Conservation (phyloP, 352 stramenopile genomes). For the Globisporangium spinosum region DNA sequence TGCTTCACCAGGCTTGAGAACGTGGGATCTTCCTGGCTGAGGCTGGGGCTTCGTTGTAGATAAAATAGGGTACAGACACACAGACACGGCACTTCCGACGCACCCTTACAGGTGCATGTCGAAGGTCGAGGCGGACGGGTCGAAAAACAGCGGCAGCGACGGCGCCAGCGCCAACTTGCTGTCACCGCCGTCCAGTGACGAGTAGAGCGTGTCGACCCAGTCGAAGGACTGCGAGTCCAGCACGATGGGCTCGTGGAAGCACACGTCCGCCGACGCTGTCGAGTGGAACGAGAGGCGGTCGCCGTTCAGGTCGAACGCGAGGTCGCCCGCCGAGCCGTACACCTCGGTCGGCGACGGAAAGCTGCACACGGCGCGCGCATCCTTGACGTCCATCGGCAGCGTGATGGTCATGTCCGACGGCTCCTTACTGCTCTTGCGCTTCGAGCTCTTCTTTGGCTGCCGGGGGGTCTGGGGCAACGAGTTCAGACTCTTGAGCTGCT, state of each 20-base stretch:
- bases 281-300: neutral
- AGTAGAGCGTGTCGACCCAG: conserved; percentile 54
- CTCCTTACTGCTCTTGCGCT: conserved; percentile 2
- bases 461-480: neutral
- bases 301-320: conserved; percentile 21
- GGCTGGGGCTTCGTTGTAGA: neutral
- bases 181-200: conserved; percentile 33
- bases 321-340: conserved; percentile 22
- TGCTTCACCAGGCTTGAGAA: neutral
- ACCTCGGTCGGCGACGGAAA: conserved; percentile 46
- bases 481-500: neutral
- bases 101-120: conserved; percentile 3
- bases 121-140: conserved; percentile 8
- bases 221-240: conserved; percentile 36
- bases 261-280: neutral
- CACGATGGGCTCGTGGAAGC: conserved; percentile 17
- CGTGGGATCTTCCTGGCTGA: neutral
- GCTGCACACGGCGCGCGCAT: conserved; percentile 8
- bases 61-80: conserved; percentile 4
- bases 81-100: neutral
- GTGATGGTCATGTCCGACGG: conserved; percentile 33
- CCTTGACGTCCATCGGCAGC: conserved; percentile 20
- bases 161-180: conserved; percentile 8
- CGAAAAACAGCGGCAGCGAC: conserved; percentile 18
- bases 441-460: conserved; percentile 2